Percentiles rank a stretch among this genome's conserved stretches.
These are phyloP conservation scores for Aspergillus homomorphus DNA, from an alignment of 495 filamentous ascomycete genomes.

Conservation along the genomic window DNA sequence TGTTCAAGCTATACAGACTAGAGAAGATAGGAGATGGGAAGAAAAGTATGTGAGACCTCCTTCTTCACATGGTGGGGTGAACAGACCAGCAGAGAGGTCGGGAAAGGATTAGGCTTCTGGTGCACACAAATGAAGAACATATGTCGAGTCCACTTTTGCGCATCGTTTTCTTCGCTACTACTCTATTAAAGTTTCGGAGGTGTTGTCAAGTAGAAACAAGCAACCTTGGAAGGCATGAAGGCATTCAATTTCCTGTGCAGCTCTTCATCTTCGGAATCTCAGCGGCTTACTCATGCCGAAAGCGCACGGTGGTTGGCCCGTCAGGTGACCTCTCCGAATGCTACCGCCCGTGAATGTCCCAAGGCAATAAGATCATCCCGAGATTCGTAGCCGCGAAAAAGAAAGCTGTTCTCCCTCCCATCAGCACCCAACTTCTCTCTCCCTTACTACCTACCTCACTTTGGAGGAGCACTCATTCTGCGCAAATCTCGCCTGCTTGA, in stretches of 20 bases:
- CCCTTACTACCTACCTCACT: conserved; percentile 7
- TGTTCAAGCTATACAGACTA: conserved; percentile 47
- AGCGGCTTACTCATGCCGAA: conserved; percentile 19
- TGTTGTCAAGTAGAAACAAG: conserved; percentile 1
- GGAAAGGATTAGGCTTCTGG: too few relatives aligned
- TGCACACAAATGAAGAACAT: too few relatives aligned
- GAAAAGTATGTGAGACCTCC: background rate
- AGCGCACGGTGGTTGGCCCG: conserved; percentile 19
- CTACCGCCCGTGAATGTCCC: conserved; percentile 14
- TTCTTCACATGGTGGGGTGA: background rate
- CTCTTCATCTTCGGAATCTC: conserved; percentile 15
- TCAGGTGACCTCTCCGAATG: conserved; percentile 18
- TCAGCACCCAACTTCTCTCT: conserved; percentile 16
- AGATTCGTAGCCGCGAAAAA: conserved; percentile 33
- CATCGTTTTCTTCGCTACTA: too few relatives aligned
- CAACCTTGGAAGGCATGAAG: too few relatives aligned
- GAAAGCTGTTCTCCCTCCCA: conserved; percentile 44
- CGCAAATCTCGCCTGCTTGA: conserved; percentile 7
- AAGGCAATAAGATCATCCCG: conserved; percentile 30
- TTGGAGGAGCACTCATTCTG: conserved; percentile 11
- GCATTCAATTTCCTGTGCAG: too few relatives aligned
- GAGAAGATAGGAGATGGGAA: conserved; percentile 14
- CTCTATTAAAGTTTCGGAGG: too few relatives aligned
- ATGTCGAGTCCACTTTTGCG: too few relatives aligned
- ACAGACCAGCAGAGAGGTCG: too few relatives aligned